Conservation (phyloP, 164 flowering plant species). For the grape (Vitis vinifera) region ASM3070453v1 NC_081822.1:10890501-10891000, state of each 20-base stretch:
- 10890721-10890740: not conserved
- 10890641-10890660: not conserved
- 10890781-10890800: not conserved
- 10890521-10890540: constrained; percentile 96
- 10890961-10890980: not conserved
- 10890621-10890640: not conserved
- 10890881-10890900: not conserved
- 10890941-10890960: not conserved
- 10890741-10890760: not conserved
- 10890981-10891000: not conserved
- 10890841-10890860: not conserved
- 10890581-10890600: not conserved
- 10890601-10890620: not conserved
- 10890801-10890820: not conserved
- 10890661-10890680: not conserved
- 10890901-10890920: not conserved
- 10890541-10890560: constrained; percentile 99
- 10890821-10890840: not conserved
- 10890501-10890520: constrained; percentile 78
- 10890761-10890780: not conserved
- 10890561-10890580: constrained; percentile 79
- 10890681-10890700: not conserved
- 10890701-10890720: not conserved
- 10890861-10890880: not conserved
- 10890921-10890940: not conserved